Conservation (phyloP, 805 yeast genomes). For the Lipomyces orientalis region DNA sequence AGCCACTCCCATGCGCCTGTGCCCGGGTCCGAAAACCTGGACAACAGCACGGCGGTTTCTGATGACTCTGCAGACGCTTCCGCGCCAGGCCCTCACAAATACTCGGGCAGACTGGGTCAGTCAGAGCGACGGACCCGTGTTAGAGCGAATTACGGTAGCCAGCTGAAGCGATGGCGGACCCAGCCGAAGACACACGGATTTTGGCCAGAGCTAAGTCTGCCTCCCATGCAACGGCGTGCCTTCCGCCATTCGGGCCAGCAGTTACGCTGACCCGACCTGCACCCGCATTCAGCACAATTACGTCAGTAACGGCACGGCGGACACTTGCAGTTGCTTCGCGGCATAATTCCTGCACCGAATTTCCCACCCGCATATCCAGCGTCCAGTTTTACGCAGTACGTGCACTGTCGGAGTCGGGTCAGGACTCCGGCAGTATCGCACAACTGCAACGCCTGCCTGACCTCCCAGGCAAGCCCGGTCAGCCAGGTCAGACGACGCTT, state of each 20-base stretch:
- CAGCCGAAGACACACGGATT: not conserved
- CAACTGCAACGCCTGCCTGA: slow-evolving; percentile 9
- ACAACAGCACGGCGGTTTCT: slow-evolving; percentile 14
- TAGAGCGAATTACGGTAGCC: slow-evolving; percentile 3
- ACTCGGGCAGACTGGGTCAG: slow-evolving; percentile 30
- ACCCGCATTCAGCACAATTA: slow-evolving; percentile 6
- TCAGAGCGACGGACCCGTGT: not conserved
- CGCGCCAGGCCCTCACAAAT: slow-evolving; percentile 37
- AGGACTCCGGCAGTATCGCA: not conserved
- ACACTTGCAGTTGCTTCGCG: not conserved
- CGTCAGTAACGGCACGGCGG: not conserved
- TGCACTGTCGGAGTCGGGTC: not conserved
- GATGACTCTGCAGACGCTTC: slow-evolving; percentile 35
- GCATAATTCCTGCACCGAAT: slow-evolving; percentile 36
- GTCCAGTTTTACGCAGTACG: slow-evolving; percentile 12
- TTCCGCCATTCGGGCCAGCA: not conserved
- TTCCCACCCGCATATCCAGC: slow-evolving; percentile 38
- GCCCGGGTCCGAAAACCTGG: not conserved
- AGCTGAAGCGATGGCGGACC: slow-evolving; percentile 1
- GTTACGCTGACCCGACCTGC: not conserved
- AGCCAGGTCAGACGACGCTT: slow-evolving; percentile 4
- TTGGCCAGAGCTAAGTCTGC: not conserved
- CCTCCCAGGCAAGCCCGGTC: not conserved
- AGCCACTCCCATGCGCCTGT: slow-evolving; percentile 17
- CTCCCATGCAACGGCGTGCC: not conserved